Percentiles rank a stretch among this genome's conserved stretches.
phyloP scores from a whole-genome alignment of 345 rosid species.

The Pseudoturritis turrita region DNA sequence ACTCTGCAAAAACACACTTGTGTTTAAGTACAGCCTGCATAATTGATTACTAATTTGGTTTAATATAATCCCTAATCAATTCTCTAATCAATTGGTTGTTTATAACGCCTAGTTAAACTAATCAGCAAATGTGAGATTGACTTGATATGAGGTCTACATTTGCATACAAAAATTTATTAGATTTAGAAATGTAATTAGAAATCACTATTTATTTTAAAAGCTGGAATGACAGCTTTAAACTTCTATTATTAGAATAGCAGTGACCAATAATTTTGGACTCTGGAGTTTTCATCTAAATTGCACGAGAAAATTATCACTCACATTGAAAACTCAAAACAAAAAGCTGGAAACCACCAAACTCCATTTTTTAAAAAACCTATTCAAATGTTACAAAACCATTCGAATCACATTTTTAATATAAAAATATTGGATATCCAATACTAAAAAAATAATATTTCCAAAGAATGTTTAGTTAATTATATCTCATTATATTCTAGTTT shows the following conservation, averaged over 20 bases:
- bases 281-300: neutral
- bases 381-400: neutral
- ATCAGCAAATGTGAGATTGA: neutral
- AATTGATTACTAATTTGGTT: slow-evolving; percentile 13
- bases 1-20: slow-evolving; percentile 4
- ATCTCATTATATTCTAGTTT: too few species aligned
- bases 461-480: too few species aligned
- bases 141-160: neutral
- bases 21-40: slow-evolving; percentile 26
- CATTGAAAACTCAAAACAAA: slow-evolving; percentile 3
- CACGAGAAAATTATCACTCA: slow-evolving; percentile 2
- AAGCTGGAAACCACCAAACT: slow-evolving; percentile 24
- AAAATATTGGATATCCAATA: too few species aligned
- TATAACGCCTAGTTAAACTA: neutral
- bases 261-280: slow-evolving; percentile 17
- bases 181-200: neutral
- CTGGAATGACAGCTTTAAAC: slow-evolving; percentile 23
- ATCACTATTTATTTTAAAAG: neutral
- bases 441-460: too few species aligned
- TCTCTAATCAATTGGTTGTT: slow-evolving; percentile 12
- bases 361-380: neutral
- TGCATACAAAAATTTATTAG: neutral
- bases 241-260: neutral
- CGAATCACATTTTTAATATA: neutral
- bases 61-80: slow-evolving; percentile 1